Evolutionary conservation across 495 filamentous ascomycete species (phyloP).

Genomic region (Daldinia loculata): DNA sequence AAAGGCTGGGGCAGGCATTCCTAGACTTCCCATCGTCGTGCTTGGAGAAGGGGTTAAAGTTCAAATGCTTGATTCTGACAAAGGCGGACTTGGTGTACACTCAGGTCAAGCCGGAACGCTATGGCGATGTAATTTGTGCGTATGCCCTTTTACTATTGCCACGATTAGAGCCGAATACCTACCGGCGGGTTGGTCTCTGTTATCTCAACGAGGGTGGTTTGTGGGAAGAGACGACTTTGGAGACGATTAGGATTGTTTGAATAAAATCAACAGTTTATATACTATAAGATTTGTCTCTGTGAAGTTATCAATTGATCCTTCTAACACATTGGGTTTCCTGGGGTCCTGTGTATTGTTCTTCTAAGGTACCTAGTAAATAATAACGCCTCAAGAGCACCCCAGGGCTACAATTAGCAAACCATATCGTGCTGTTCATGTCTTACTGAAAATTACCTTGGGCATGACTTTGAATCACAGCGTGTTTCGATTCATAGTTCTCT

Average conservation of each 20-base stretch:
- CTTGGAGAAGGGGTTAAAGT: slow-evolving; percentile 1
- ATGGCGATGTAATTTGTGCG: not conserved
- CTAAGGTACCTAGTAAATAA: not conserved
- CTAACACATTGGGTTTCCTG: not conserved
- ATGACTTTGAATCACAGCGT: not conserved
- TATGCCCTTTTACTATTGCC: slow-evolving; percentile 1
- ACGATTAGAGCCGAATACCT: not conserved
- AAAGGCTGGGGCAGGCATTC: slow-evolving; percentile 2
- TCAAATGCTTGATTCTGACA: slow-evolving; percentile 6
- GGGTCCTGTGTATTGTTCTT: not conserved
- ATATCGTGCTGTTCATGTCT: not conserved
- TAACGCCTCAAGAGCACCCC: not conserved
- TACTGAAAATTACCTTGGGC: not conserved
- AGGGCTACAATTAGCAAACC: slow-evolving; percentile 10
- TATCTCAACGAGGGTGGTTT: slow-evolving; percentile 13
- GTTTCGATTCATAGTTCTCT: not conserved
- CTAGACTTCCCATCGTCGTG: slow-evolving; percentile 8
- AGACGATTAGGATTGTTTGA: slow-evolving; percentile 7
- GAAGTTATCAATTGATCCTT: not conserved
- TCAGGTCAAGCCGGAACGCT: slow-evolving; percentile 5
- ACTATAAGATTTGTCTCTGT: not conserved
- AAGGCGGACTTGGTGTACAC: slow-evolving; percentile 4
- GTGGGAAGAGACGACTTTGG: slow-evolving; percentile 7
- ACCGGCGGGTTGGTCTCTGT: slow-evolving; percentile 3
- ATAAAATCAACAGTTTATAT: not conserved